A percentile compares a stretch with the other conserved stretches of the same genome.
Evolutionary conservation across 306 rosid species (phyloP).

Genomic region (Hippophae rhamnoides): DNA sequence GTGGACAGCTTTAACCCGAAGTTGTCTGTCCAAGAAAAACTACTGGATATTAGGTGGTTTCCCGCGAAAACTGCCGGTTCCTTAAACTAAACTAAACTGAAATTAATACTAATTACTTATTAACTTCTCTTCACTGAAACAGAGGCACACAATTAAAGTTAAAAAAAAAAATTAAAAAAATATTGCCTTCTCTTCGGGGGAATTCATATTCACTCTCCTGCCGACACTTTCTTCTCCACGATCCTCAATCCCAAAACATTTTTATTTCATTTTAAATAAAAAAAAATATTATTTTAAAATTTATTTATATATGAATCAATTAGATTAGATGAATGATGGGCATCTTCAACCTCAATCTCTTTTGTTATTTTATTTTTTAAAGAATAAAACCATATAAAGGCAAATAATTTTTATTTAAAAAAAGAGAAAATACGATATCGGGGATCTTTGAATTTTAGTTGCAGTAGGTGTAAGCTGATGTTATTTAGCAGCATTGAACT

Average conservation of each 20-base stretch:
- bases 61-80: constrained; percentile 46
- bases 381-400: too few relatives aligned
- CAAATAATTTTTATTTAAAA: too few relatives aligned
- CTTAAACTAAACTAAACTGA: constrained; percentile 18
- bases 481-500: too few relatives aligned
- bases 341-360: too few relatives aligned
- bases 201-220: constrained; percentile 22
- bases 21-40: constrained; percentile 10
- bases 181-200: constrained; percentile 24
- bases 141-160: too few relatives aligned
- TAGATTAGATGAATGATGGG: too few relatives aligned
- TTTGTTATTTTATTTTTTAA: too few relatives aligned
- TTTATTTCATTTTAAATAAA: neutral
- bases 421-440: too few relatives aligned
- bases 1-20: constrained; percentile 2
- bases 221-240: constrained; percentile 34
- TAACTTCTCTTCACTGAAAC: neutral
- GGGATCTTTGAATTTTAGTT: too few relatives aligned
- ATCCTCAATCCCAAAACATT: constrained; percentile 5
- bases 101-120: neutral
- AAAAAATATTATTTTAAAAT: too few relatives aligned
- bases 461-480: too few relatives aligned
- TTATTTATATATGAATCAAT: too few relatives aligned
- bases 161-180: neutral
- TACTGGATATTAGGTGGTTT: constrained; percentile 37